Base-by-base conservation (phyloP, 805 yeast species). In the Metschnikowia aberdeeniae region DNA sequence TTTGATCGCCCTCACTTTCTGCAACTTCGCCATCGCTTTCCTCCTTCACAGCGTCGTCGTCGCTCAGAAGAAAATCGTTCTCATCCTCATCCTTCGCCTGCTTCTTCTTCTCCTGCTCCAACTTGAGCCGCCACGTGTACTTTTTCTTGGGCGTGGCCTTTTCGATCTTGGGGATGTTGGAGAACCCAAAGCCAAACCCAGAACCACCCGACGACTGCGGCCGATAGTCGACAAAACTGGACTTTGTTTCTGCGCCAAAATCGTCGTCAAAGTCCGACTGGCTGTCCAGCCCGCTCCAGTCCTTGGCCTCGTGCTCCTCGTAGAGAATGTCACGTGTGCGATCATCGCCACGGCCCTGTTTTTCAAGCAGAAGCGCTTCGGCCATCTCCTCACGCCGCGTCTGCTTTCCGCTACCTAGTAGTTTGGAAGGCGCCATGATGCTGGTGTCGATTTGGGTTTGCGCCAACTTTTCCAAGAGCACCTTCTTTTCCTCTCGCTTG, bases 401-500 rank as follows among this genome's bases (percentile, higher is more conserved):
- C 51, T 76, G 80, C 41, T 69, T 72, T 11, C 89, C 92, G 12
- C 79, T 76, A 40, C 98, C 98, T 40, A 92, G 74, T 5, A 76
- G 73, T 59, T 89, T 89, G 17, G 95, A 78, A 30, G 93, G 82
- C 22, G 79, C 82, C 51, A 89, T 70, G 10, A 80, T 55, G 0
- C 82, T 67, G 0, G 96, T 80, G 59, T 90, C 96, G 38, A 92
- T 75, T 45, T 76, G 73, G 1, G 87, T 79, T 24, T 74, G 76
- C 41, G 83, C 76, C 34, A 92, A 70, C 61, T 89, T 89, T 52
- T 84, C 81, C 35, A 92, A 68, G 43, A 92, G 69, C 3, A 77
- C 76, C 54, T 86, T 86, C 63, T 86, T 86, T 66, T 92, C 98
- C 62, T 92, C 96, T 59, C 95, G 72, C 57, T 84, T 85, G 55